A percentile compares a stretch with the other conserved stretches of the same genome.
Evolutionary conservation across 2,329 filamentous ascomycete species (phyloP).

Genomic region (Monosporascus sp.): DNA sequence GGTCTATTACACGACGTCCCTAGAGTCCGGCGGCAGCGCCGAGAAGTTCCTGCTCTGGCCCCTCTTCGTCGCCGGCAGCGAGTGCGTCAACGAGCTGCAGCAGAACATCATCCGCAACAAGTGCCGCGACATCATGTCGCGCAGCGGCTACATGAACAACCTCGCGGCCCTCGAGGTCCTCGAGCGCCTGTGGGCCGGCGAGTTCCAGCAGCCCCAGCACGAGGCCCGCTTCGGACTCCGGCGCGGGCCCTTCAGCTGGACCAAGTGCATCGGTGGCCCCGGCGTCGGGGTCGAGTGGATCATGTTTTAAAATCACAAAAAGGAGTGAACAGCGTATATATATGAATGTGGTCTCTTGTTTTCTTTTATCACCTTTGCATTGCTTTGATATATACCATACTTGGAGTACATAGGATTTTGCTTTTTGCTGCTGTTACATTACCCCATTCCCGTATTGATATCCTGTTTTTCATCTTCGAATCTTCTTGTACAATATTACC

Average conservation of each 20-base stretch:
- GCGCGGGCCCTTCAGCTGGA: slow-evolving; percentile 53
- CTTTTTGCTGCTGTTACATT: not conserved
- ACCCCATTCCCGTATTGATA: not conserved
- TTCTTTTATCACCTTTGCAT: not conserved
- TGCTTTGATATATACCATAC: not conserved
- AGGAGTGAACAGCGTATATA: not conserved
- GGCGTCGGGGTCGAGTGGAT: slow-evolving; percentile 60
- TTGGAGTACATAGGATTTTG: not conserved
- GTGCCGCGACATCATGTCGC: slow-evolving; percentile 79
- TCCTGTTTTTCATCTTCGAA: not conserved
- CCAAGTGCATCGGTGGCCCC: slow-evolving; percentile 49
- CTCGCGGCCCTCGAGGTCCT: slow-evolving; percentile 78
- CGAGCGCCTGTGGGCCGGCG: slow-evolving; percentile 73
- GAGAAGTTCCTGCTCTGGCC: slow-evolving; percentile 94
- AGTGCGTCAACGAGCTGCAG: slow-evolving; percentile 77
- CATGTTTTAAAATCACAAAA: slow-evolving; percentile 45
- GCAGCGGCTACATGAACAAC: slow-evolving; percentile 92
- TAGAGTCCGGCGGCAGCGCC: slow-evolving; percentile 64
- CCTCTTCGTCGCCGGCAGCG: slow-evolving; percentile 82
- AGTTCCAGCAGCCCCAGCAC: slow-evolving; percentile 34
- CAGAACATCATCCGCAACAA: slow-evolving; percentile 73
- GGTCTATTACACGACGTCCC: slow-evolving; percentile 74
- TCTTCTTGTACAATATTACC: not conserved
- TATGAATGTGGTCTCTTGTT: not conserved
- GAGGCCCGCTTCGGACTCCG: slow-evolving; percentile 30